Conservation (phyloP, 805 yeast species). For the Lachancea cidri region DNA sequence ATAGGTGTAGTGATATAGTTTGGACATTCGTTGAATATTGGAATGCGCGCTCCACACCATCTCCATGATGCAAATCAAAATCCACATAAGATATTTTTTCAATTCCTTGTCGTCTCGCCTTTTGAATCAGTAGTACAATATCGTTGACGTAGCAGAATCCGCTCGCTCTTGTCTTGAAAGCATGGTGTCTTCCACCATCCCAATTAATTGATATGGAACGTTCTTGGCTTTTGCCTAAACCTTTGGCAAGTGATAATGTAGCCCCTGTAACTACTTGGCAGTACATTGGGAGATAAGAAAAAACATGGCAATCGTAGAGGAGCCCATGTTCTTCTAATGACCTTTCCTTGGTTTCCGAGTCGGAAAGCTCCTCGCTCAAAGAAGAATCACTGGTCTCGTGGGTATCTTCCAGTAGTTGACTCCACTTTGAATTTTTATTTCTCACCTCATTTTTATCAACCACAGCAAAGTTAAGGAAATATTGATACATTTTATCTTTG, state of each 20-base stretch:
- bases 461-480: no score
- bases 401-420: neutral
- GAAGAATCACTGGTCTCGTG: neutral
- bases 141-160: slow-evolving; percentile 77
- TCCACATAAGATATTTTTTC: slow-evolving; percentile 56
- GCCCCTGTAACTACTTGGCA: slow-evolving; percentile 50
- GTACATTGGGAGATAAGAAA: slow-evolving; percentile 49
- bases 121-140: slow-evolving; percentile 50
- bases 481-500: slow-evolving; percentile 12
- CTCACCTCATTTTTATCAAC: no score
- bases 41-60: slow-evolving; percentile 70
- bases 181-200: slow-evolving; percentile 81
- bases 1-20: slow-evolving; percentile 60
- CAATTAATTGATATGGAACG: slow-evolving; percentile 53
- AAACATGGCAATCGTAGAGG: slow-evolving; percentile 58
- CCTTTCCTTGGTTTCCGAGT: neutral
- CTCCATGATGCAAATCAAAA: slow-evolving; percentile 75
- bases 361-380: slow-evolving; percentile 3
- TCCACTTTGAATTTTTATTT: no score
- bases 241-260: slow-evolving; percentile 44
- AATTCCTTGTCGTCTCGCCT: slow-evolving; percentile 42
- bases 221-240: slow-evolving; percentile 15
- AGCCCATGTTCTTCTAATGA: slow-evolving; percentile 41
- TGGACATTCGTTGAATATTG: slow-evolving; percentile 48
- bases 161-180: slow-evolving; percentile 46